Evolutionary conservation across 331 rosid species (phyloP), one percentile per base, ranked within the genome.

Genomic region (Pyrus hybrid): DNA sequence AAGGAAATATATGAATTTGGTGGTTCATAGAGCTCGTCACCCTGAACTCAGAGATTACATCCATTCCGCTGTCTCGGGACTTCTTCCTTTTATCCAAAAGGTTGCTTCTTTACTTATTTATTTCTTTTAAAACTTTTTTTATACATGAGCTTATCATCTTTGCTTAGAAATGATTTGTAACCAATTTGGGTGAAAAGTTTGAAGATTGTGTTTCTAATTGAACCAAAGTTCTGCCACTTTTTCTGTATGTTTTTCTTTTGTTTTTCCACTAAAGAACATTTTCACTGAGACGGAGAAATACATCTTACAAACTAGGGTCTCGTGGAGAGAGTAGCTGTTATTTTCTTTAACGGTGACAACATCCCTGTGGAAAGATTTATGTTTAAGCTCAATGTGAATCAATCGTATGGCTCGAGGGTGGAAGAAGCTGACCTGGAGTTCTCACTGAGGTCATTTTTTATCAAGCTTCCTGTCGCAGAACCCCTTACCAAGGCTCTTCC

Each of bases 1-100:
- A 82, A 83, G 92, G 75, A 89, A 94, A 79, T 92, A 90, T 76
- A 87, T 90, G 97, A 94, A 88, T 82, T 78, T 88, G 87, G 96
- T 92, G 76, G 89, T 85, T 83, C 97, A 94, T 69, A 89, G 88
- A 83, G 93, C 96, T 85, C 79, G 81, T 63, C 97, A 94, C 77
- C 97, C 93, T 78, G 90, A 94, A 66, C 96, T 92, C 64, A 85
- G 87, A 83, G 91, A 82, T 66, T 87, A 87, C 72, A 87, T 85
- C 71, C 86, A 80, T 80, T 80, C 87, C 37, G 74, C 94, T 81
- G 91, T 90, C 64, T 85, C 81, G 3, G 89, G 90, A 71, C 92
- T 93, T 76, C 88, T 85, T 77, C 95, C 96, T 72, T 91, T 88
- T 76, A 60, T 93, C 35, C 83, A 86, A 70, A 85, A 91, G 97